phyloP scores from a whole-genome alignment of 768 basidiomycete species.

The Tricholoma sp. region DNA sequence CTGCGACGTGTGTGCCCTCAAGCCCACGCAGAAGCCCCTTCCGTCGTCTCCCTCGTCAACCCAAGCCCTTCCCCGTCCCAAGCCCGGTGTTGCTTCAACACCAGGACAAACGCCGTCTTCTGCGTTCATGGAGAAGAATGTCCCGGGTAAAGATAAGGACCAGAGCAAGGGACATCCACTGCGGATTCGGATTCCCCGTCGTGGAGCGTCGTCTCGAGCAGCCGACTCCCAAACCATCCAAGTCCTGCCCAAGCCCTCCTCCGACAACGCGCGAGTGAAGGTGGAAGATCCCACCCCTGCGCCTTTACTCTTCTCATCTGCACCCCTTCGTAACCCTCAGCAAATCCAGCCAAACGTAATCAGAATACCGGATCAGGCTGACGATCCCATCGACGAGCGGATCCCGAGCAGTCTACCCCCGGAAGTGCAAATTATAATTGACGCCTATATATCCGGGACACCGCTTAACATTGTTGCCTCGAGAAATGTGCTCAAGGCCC shows the following conservation, averaged over 20 bases:
- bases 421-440: constrained; percentile 38
- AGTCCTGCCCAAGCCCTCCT: not conserved
- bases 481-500: constrained; percentile 16
- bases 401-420: constrained; percentile 31
- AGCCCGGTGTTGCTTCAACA: not conserved
- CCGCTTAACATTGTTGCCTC: constrained; percentile 41
- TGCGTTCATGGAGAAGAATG: not conserved
- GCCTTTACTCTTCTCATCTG: not conserved
- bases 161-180: not conserved
- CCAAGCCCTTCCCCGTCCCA: not conserved
- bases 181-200: not conserved
- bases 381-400: not conserved
- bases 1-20: not conserved
- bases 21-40: not conserved
- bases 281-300: not conserved
- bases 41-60: not conserved
- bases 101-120: not conserved
- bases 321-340: not conserved
- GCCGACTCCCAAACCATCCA: not conserved
- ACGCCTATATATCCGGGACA: constrained; percentile 30
- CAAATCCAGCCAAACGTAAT: not conserved
- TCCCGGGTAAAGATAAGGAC: not conserved
- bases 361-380: not conserved
- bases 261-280: not conserved
- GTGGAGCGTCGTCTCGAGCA: not conserved